Base-by-base conservation (phyloP, 495 filamentous ascomycete genomes). In the Penicillium roqueforti region DNA sequence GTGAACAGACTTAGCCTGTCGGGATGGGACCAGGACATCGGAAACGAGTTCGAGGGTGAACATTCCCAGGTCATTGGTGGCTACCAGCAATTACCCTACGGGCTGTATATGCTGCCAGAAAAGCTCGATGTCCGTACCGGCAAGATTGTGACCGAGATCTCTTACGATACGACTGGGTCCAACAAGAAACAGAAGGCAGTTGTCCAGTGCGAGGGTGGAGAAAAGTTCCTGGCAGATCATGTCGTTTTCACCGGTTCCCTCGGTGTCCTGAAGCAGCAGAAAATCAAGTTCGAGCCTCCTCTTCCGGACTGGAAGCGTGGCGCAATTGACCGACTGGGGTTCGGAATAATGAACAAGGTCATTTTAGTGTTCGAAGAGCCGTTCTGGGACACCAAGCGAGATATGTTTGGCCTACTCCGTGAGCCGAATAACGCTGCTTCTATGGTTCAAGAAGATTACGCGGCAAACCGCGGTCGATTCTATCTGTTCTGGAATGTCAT, bases 401-500 rank as follows among this genome's bases (percentile, higher is more conserved):
- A 99, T 65, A 96, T 99, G 72, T 97, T 97, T 63, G 93, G 93
- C 7, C 81, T 96, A 28, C 76, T 97, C 28, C 83, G 92, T 23
- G 85, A 89, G 55, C 85, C 85, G n/a, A 69, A 74, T 16, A 57
- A 68, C 23, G 62, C 59, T 2, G 72, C 75, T 43, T 86, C 83
- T 52, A 74, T 81, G 55, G 63, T 75, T 19, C 84, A 84, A 57
- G 75, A 80, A 48, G 81, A 86, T 49, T 90, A 90, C 51, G 70
- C 78, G 1, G 62, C 72, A 11, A 81, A 80, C 47, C 76, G 87
- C 51, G 93, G 93, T 16, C 85, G 92, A 9, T 96, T 93, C 74
- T 99, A 97, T 62, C 81, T 97, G 59, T 97, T 96, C 81, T 97
- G 95, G 83, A 97, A 99, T 64, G 87, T 89, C 53, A 84, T 90